Percentiles rank a stretch among this genome's conserved stretches.
phyloP scores from a whole-genome alignment of 176 grass and related monocot genomes.

The Paspalum notatum region DNA sequence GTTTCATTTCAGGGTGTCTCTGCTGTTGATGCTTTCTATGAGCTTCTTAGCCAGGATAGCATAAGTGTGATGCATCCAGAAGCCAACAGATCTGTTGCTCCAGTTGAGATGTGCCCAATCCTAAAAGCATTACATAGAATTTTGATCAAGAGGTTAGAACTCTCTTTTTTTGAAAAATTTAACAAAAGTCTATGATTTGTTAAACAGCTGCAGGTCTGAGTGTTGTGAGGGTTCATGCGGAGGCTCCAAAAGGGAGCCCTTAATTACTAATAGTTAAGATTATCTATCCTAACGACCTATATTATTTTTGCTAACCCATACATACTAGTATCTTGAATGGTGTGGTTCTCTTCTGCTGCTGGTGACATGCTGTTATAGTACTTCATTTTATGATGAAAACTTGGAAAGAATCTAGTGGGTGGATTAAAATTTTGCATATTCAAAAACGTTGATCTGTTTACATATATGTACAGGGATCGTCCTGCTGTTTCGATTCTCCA shows the following conservation, averaged over 20 bases:
- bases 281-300: not conserved
- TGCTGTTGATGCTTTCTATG: constrained; percentile 92
- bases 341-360: constrained; percentile 6
- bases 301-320: not conserved
- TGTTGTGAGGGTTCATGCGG: too few species aligned
- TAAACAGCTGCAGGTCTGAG: not conserved
- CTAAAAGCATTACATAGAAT: constrained; percentile 95
- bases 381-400: not conserved
- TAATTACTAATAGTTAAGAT: not conserved
- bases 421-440: not conserved
- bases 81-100: constrained; percentile 79
- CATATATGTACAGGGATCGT: constrained; percentile 66
- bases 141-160: constrained; percentile 82
- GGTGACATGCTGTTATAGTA: constrained; percentile 4
- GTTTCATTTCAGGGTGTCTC: constrained; percentile 87
- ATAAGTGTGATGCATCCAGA: constrained; percentile 95
- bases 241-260: too few species aligned
- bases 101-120: constrained; percentile 94
- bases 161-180: not conserved
- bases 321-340: constrained; percentile 13
- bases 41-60: constrained; percentile 94
- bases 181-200: not conserved
- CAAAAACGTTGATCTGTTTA: constrained; percentile 32
- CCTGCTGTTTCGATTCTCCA: constrained; percentile 81
- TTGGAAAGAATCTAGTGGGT: not conserved